Evolutionary conservation across 1,284 basidiomycete species (phyloP).

Genomic region (Ustilago crameri): DNA sequence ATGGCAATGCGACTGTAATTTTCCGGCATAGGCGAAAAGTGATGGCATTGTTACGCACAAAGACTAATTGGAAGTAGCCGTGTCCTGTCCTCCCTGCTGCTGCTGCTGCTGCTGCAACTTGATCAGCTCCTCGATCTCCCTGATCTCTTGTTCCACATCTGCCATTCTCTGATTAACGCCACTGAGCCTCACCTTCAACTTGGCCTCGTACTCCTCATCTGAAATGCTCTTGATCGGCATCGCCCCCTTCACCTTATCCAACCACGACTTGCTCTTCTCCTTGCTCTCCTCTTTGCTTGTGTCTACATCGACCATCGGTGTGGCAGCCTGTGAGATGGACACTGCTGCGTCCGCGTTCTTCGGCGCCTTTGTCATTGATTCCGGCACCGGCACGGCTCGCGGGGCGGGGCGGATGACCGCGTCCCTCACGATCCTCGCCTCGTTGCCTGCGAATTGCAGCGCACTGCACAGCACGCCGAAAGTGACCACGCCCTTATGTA

Average conservation of each 20-base stretch:
- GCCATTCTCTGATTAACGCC: constrained; percentile 40
- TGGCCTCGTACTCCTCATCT: constrained; percentile 52
- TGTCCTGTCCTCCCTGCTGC: constrained; percentile 10
- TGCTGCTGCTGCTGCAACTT: constrained; percentile 18
- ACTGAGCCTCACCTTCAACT: constrained; percentile 30
- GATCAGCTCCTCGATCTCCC: constrained; percentile 32
- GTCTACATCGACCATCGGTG: constrained; percentile 11
- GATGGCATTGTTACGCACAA: too few species aligned
- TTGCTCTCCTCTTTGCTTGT: background rate
- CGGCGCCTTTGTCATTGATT: background rate
- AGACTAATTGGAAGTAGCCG: too few species aligned
- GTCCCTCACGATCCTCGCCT: constrained; percentile 31
- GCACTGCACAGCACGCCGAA: constrained; percentile 39
- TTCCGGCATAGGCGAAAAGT: too few species aligned
- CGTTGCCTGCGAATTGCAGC: constrained; percentile 43
- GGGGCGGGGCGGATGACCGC: constrained; percentile 19
- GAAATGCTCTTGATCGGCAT: constrained; percentile 49
- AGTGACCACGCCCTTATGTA: constrained; percentile 31
- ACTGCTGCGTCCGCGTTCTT: constrained; percentile 7
- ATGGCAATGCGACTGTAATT: background rate
- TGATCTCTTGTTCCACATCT: constrained; percentile 36
- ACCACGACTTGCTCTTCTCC: constrained; percentile 13
- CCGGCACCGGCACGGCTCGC: constrained; percentile 1
- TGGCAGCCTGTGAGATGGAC: constrained; percentile 9
- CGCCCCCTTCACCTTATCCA: constrained; percentile 19